phyloP scores from a whole-genome alignment of 140 eudicot species.

The Oenanthe javanica region DNA sequence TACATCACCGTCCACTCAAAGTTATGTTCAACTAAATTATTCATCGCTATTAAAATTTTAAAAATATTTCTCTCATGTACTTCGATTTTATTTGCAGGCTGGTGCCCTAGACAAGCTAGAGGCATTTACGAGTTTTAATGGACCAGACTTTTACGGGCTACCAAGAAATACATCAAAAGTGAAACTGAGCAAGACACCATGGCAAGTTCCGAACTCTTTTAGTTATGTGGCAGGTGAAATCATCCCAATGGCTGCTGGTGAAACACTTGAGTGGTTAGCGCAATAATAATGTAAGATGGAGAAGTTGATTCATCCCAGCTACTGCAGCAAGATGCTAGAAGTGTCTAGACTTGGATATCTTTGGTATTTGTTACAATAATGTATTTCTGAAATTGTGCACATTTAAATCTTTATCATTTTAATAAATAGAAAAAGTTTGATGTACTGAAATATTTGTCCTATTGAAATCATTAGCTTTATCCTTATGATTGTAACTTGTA shows the following conservation, averaged over 20 bases:
- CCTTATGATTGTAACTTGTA: too few species aligned
- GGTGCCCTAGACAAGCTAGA: constrained; percentile 94
- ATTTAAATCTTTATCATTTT: not conserved
- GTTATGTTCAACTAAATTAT: not conserved
- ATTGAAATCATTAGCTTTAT: too few species aligned
- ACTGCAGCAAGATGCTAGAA: not conserved
- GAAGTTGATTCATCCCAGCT: not conserved
- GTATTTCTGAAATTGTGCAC: not conserved
- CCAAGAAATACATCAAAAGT: constrained; percentile 76
- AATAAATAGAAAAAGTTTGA: not conserved
- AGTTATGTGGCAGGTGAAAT: constrained; percentile 55
- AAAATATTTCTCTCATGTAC: not conserved
- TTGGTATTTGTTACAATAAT: not conserved
- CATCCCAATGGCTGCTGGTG: constrained; percentile 92
- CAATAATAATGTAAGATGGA: not conserved
- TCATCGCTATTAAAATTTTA: not conserved
- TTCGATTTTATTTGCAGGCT: constrained; percentile 36
- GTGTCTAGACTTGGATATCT: not conserved
- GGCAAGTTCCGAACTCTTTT: constrained; percentile 77
- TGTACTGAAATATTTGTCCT: not conserved
- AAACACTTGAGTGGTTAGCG: constrained; percentile 78
- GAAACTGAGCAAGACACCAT: constrained; percentile 51
- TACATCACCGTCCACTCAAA: not conserved
- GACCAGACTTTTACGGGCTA: constrained; percentile 94
- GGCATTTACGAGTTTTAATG: constrained; percentile 92